Evolutionary conservation across 257 asterid species (phyloP).

Genomic region (Solanum okadae): DNA sequence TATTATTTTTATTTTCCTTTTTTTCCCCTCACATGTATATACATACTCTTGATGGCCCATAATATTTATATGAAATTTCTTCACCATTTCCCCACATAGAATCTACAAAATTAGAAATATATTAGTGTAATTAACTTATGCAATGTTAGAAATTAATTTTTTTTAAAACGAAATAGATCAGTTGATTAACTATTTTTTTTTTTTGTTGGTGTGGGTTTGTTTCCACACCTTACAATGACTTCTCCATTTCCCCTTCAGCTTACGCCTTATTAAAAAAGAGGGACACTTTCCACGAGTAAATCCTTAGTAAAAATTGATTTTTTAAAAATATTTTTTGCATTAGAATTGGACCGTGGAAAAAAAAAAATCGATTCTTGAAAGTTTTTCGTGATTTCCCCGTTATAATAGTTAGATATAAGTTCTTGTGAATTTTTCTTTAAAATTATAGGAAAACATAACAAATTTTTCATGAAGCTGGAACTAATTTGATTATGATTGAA

Average conservation of each 20-base stretch:
- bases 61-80: neutral
- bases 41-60: neutral
- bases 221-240: neutral
- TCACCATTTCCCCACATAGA: neutral
- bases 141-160: neutral
- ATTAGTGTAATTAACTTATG: neutral
- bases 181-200: neutral
- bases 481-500: neutral
- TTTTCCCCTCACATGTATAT: neutral
- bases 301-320: neutral
- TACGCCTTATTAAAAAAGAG: neutral
- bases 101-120: neutral
- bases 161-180: fast-evolving
- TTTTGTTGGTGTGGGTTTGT: neutral
- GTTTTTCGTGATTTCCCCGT: neutral
- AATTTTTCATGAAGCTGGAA: neutral
- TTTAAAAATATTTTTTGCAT: neutral
- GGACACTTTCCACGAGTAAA: neutral
- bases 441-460: neutral
- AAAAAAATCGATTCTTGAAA: fast-evolving
- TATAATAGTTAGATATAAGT: neutral
- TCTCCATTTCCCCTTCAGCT: too few relatives aligned
- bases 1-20: neutral
- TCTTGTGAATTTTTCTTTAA: neutral
- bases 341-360: neutral